Conservation (phyloP, 306 rosid species). For the Inga leiocalycina region DNA sequence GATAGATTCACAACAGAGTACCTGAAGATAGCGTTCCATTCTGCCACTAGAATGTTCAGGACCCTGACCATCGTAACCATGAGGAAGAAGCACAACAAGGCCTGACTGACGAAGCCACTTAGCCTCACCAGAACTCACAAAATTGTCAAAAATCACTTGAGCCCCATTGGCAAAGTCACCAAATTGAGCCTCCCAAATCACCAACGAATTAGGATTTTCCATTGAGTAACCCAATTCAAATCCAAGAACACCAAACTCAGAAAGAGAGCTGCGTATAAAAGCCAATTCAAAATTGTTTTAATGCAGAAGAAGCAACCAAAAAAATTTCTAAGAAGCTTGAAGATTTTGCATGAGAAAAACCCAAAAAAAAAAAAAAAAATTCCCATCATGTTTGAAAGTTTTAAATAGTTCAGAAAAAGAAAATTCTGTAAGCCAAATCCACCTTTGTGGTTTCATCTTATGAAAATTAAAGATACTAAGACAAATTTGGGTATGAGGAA, state of each 20-base stretch:
- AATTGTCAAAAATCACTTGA: slow-evolving; percentile 94
- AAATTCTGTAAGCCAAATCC: background rate
- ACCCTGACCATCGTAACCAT: slow-evolving; percentile 98
- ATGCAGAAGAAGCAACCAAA: background rate
- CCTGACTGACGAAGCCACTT: slow-evolving; percentile 99
- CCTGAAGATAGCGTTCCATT: slow-evolving; percentile 96
- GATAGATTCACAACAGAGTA: slow-evolving; percentile 34
- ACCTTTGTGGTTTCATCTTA: background rate
- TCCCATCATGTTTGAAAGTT: background rate
- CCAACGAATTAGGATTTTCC: slow-evolving; percentile 95
- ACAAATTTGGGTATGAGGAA: background rate
- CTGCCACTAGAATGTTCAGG: slow-evolving; percentile 98
- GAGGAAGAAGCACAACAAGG: slow-evolving; percentile 89
- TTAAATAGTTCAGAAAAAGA: background rate
- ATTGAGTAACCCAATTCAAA: slow-evolving; percentile 96
- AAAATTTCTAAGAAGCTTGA: background rate
- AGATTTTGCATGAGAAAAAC: background rate
- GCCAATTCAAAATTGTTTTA: background rate
- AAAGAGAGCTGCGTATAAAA: slow-evolving; percentile 72
- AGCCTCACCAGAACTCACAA: slow-evolving; percentile 90
- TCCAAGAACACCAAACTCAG: slow-evolving; percentile 96
- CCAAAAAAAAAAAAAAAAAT: background rate
- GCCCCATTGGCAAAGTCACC: slow-evolving; percentile 99
- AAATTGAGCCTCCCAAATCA: slow-evolving; percentile 99
- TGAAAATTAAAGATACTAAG: background rate